Evolutionary conservation across 73 alveolate species (phyloP).

Genomic region (Tetrahymena borealis): DNA sequence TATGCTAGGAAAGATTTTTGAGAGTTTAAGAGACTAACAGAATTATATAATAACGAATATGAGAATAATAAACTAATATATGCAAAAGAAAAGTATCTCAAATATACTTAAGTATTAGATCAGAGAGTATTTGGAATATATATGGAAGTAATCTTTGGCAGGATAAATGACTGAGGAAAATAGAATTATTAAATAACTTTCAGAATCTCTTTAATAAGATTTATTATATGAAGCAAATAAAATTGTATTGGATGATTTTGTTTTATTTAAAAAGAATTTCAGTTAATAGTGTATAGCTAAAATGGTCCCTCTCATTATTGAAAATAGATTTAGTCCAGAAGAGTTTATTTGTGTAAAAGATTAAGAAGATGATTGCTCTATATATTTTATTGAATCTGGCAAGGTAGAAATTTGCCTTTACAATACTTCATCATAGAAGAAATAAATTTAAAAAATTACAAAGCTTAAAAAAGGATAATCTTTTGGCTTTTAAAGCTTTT

Average conservation of each 20-base stretch:
- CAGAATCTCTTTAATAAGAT: background rate
- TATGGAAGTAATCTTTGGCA: conserved; percentile 29
- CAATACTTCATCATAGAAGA: background rate
- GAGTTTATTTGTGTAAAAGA: background rate
- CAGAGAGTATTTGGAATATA: conserved; percentile 49
- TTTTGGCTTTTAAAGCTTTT: background rate
- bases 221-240: background rate
- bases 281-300: background rate
- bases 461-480: background rate
- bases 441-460: background rate
- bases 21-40: conserved; percentile 30
- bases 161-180: background rate
- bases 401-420: background rate
- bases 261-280: conserved; percentile 1
- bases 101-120: conserved; percentile 30
- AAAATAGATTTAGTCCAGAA: background rate
- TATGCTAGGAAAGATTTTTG: conserved; percentile 42
- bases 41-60: conserved; percentile 48
- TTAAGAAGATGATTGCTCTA: background rate
- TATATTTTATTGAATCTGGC: conserved; percentile 6
- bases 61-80: conserved; percentile 35
- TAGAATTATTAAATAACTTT: background rate
- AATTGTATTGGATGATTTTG: background rate
- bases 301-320: background rate
- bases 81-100: conserved; percentile 45